Base-by-base conservation (phyloP, 345 rosid species). In the Rhizophora mangle region DNA sequence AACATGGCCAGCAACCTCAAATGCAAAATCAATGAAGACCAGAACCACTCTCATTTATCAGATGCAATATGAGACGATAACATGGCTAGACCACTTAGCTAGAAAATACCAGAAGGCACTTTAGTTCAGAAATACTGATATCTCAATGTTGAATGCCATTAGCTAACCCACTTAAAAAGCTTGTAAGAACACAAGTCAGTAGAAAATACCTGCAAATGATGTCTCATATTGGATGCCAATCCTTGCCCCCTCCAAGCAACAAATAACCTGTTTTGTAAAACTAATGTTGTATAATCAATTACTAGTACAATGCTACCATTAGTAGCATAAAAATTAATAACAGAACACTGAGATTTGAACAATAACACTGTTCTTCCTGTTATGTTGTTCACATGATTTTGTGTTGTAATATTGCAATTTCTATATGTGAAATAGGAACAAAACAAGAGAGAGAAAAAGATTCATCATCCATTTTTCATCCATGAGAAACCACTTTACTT, bases 171-270 rank as follows among this genome's bases (percentile, higher is more conserved):
- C 6, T 24, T 56, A 56, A 8, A 20, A 43, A 43, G 5, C 0
- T 43, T 9, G 60, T 24, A 24, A 8, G 30, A 22, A 10, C 26
- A 26, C 26, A 61, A 53, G 61, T 21, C 20, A 39, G 11, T 56
- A 24, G 31, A 27, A 21, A 59, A 49, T 83, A 90, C 99, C 99
- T 84, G 99, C 99, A 81, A 79, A 87, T 80, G 93, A 82, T 34
- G 96, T 90, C 85, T 90, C 97, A 70, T 88, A 95, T 79, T 80
- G 92, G 72, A 95, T 88, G 67, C 99, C 99, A 69, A 95, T 88
- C 78, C 99, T 87, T 34, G 89, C 85, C 61, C 99, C 96, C 74
- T 90, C 97, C 79, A 92, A 71, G 75, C 96, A 88, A 78, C 85
- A 89, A 53, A 95, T 87, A 67, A 92, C 84, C 97, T 95, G 92